Evolutionary conservation across 2,329 filamentous ascomycete genomes (phyloP).

Genomic region (Nigrospora osmanthi): DNA sequence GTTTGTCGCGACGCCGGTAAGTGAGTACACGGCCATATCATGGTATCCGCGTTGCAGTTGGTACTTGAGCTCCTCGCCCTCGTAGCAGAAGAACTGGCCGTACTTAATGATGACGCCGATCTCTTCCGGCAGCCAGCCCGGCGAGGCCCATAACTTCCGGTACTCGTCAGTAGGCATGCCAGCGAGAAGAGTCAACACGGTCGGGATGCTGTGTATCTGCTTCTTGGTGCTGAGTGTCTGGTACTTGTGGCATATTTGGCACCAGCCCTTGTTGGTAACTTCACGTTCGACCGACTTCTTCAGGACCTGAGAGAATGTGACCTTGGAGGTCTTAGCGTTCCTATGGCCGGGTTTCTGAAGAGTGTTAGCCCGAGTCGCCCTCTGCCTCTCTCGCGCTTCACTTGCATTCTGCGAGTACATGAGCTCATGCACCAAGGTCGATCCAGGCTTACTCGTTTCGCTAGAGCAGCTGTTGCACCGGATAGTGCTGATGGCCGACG

Average conservation of each 20-base stretch:
- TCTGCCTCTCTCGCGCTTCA: background rate
- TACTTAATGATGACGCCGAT: slow-evolving; percentile 87
- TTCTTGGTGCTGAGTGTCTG: slow-evolving; percentile 81
- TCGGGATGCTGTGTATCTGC: slow-evolving; percentile 72
- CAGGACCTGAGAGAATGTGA: slow-evolving; percentile 83
- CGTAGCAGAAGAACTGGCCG: slow-evolving; percentile 91
- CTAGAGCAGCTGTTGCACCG: slow-evolving; percentile 81
- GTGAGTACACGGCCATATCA: slow-evolving; percentile 80
- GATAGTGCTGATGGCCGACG: slow-evolving; percentile 64
- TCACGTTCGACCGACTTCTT: slow-evolving; percentile 88
- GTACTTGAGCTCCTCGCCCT: slow-evolving; percentile 79
- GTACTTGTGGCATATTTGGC: slow-evolving; percentile 82
- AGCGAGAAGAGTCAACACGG: slow-evolving; percentile 84
- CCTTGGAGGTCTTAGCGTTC: slow-evolving; percentile 40
- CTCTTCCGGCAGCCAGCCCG: slow-evolving; percentile 87
- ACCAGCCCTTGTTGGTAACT: slow-evolving; percentile 87
- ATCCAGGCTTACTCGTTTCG: slow-evolving; percentile 73
- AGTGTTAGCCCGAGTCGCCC: slow-evolving; percentile 9
- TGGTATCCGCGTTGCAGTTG: slow-evolving; percentile 74
- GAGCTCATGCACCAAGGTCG: slow-evolving; percentile 77
- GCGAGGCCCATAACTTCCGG: slow-evolving; percentile 76
- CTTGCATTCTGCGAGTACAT: slow-evolving; percentile 50
- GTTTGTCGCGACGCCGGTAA: slow-evolving; percentile 83
- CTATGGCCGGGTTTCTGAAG: slow-evolving; percentile 37
- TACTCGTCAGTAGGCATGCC: slow-evolving; percentile 65